Evolutionary conservation across 352 stramenopile species (phyloP).

Genomic region (Phytopythium ostracodes): DNA sequence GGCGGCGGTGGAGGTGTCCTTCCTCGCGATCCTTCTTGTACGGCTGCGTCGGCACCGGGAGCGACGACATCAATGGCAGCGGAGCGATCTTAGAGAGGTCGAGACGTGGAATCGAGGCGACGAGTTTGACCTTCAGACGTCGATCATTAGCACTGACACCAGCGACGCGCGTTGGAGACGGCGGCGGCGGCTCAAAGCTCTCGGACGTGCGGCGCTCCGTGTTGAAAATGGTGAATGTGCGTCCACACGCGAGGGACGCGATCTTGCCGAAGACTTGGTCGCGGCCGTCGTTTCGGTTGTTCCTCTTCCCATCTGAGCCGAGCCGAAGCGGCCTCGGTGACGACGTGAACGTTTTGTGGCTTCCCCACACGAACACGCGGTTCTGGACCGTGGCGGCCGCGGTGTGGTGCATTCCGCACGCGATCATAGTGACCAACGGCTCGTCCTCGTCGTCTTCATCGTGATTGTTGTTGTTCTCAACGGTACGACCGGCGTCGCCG

Average conservation of each 20-base stretch:
- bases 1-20: conserved; percentile 23
- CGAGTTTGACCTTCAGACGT: conserved; percentile 41
- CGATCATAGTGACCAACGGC: conserved; percentile 30
- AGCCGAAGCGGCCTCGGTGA: conserved; percentile 32
- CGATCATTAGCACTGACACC: conserved; percentile 20
- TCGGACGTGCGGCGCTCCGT: conserved; percentile 39
- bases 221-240: conserved; percentile 76
- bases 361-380: conserved; percentile 69
- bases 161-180: neutral
- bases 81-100: conserved; percentile 36
- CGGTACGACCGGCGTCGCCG: neutral
- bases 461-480: conserved; percentile 18
- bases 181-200: conserved; percentile 46
- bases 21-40: conserved; percentile 22
- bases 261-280: conserved; percentile 36
- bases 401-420: conserved; percentile 69
- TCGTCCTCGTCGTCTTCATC: conserved; percentile 22
- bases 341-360: conserved; percentile 39
- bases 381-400: conserved; percentile 45
- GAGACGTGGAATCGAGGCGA: conserved; percentile 41
- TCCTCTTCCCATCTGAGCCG: conserved; percentile 13
- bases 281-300: neutral
- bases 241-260: conserved; percentile 58
- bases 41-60: conserved; percentile 13
- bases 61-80: conserved; percentile 40